Evolutionary conservation across 1,284 basidiomycete species (phyloP).

Genomic region (Tilletia horrida): DNA sequence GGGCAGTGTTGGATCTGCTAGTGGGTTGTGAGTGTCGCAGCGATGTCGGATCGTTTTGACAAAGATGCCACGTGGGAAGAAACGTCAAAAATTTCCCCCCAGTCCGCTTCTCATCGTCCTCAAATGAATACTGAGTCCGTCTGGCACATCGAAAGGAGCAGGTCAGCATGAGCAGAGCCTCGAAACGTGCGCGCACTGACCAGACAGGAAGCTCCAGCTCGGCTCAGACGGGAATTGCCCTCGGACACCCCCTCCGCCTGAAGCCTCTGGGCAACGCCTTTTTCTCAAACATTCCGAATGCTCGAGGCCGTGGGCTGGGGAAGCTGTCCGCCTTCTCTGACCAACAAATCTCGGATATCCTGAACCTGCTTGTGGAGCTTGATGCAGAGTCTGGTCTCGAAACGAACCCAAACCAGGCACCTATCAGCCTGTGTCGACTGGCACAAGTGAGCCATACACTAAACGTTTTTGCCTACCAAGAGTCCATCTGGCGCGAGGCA

Average conservation of each 20-base stretch:
- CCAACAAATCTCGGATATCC: slow-evolving; percentile 37
- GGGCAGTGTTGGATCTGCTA: too few relatives aligned
- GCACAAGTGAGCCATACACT: slow-evolving; percentile 33
- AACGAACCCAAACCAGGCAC: neutral
- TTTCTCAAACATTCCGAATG: slow-evolving; percentile 32
- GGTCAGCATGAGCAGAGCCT: too few relatives aligned
- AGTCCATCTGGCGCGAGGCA: slow-evolving; percentile 42
- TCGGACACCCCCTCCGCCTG: slow-evolving; percentile 44
- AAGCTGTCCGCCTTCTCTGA: slow-evolving; percentile 36
- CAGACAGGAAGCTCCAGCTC: too few relatives aligned
- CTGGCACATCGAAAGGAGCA: too few relatives aligned
- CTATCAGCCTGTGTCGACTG: slow-evolving; percentile 29
- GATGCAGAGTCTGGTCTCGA: slow-evolving; percentile 7
- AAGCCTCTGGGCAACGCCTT: slow-evolving; percentile 47
- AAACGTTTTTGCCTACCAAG: slow-evolving; percentile 35
- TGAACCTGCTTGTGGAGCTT: slow-evolving; percentile 29
- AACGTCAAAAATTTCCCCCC: too few relatives aligned
- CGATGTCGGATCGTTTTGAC: too few relatives aligned
- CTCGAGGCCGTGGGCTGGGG: slow-evolving; percentile 33
- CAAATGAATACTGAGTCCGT: too few relatives aligned
- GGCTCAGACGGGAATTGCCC: neutral
- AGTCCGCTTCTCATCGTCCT: too few relatives aligned
- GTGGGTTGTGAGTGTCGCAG: too few relatives aligned
- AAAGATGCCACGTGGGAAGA: too few relatives aligned
- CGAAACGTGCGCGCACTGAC: too few relatives aligned